Base-by-base conservation (phyloP, 1,284 basidiomycete genomes). In the Tilletiaria anomala region DNA sequence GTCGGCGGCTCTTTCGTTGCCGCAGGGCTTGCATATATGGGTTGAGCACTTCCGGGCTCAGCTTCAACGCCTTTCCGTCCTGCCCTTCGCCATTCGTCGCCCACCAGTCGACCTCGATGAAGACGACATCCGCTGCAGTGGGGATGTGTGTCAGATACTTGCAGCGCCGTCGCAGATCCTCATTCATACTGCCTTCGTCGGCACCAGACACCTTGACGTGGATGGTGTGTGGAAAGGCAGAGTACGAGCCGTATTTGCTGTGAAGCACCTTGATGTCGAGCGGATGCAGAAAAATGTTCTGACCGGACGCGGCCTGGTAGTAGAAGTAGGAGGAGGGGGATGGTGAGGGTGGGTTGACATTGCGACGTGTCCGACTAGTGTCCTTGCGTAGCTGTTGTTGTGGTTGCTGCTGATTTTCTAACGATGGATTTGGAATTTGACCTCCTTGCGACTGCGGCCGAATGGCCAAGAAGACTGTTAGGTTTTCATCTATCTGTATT, bases 91-190 rank as follows among this genome's bases (percentile, higher is more conserved):
- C 33, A 22, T 37, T 32, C 10, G 22, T 23, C 22, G 39, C 43
- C 19, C 58, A 49, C 62, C 61, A 64, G 35, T 94, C 81, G 3
- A 86, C 79, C 69, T 97, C 89, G 45, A 96, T 73, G 65, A 97
- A 96, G 11, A 89, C 81, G 32, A 96, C 84, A 62, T 96, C 88
- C 12, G 84, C 80, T 36, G 86, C 82, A 52, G 86, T 80, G 0
- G 91, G 85, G 50, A 96, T 73, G 67, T 96, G 89, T 2, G 77
- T 78, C 43, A 97, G 80, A 69, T 96, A 97, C 68, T 91, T 94
- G 73, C 85, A 94, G 34, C 88, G 78, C 66, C 85, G 82, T 36
- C 88, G 78, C 17, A 97, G 73, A 46, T 94, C 86, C 45, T 89
- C 88, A 62, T 89, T 83, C 80, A 79, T 48, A 77, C 77, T 68